Conservation (phyloP, 1,139 yeast species). For the Sugiyamaella grinbergsii region DNA sequence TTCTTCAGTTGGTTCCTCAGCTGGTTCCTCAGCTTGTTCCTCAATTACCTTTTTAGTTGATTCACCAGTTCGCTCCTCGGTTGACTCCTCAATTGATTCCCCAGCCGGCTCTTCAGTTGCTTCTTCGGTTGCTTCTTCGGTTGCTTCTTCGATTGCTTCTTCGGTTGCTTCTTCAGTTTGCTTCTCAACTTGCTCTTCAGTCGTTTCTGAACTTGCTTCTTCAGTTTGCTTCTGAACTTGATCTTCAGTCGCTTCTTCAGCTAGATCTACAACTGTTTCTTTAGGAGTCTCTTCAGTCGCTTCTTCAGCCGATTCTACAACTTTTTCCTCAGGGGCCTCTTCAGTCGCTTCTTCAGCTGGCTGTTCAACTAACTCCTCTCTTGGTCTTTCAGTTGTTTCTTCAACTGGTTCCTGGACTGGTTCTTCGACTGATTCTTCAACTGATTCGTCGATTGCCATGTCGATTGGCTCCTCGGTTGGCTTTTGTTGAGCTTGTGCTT, state of each 20-base stretch:
- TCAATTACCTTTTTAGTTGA: background rate
- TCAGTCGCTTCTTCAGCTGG: slow-evolving; percentile 14
- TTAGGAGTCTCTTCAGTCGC: slow-evolving; percentile 15
- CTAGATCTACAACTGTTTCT: background rate
- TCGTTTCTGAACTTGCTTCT: slow-evolving; percentile 18
- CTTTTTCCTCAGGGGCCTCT: slow-evolving; percentile 18
- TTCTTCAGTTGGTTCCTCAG: slow-evolving; percentile 1
- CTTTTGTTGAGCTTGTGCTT: slow-evolving; percentile 12
- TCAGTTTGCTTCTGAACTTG: slow-evolving; percentile 5
- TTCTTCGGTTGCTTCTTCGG: background rate
- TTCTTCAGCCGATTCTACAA: slow-evolving; percentile 13
- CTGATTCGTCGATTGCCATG: background rate
- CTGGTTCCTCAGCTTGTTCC: background rate
- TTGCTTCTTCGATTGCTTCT: background rate
- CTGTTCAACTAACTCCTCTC: slow-evolving; percentile 2
- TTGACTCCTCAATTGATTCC: background rate
- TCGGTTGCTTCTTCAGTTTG: background rate
- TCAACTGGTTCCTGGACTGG: slow-evolving; percentile 1
- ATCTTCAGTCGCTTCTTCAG: background rate
- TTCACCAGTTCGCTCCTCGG: background rate
- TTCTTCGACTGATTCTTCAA: background rate
- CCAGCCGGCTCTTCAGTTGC: background rate
- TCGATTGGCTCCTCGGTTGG: background rate
- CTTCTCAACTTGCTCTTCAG: background rate
- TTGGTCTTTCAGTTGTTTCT: slow-evolving; percentile 11